Conservation (phyloP, 768 basidiomycete genomes). For the Amylocystis lapponica region DNA sequence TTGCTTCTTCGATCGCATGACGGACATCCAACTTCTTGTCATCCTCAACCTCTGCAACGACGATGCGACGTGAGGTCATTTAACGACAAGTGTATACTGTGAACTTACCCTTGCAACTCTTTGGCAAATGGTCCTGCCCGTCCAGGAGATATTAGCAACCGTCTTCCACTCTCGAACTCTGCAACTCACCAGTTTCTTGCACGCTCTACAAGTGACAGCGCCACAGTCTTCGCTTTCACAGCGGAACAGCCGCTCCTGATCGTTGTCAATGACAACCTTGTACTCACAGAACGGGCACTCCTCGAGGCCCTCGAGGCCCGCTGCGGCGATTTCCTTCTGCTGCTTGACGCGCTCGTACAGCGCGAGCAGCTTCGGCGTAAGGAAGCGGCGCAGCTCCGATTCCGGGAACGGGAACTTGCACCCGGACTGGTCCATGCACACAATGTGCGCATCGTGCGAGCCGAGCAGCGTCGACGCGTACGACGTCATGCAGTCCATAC, state of each 20-base stretch:
- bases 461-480: slow-evolving; percentile 68
- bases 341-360: slow-evolving; percentile 74
- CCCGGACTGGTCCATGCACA: slow-evolving; percentile 80
- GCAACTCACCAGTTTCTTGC: slow-evolving; percentile 60
- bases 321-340: slow-evolving; percentile 73
- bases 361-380: slow-evolving; percentile 58
- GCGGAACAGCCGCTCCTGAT: slow-evolving; percentile 34
- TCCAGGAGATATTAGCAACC: neutral
- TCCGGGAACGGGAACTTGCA: slow-evolving; percentile 65
- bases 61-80: too few species aligned
- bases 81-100: too few species aligned
- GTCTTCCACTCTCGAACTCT: neutral
- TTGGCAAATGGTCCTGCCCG: slow-evolving; percentile 74
- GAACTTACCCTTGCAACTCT: slow-evolving; percentile 67
- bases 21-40: slow-evolving; percentile 70
- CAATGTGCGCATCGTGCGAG: slow-evolving; percentile 51
- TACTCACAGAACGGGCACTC: slow-evolving; percentile 92
- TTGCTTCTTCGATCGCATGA: slow-evolving; percentile 86
- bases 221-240: slow-evolving; percentile 62
- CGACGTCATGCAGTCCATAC: slow-evolving; percentile 58
- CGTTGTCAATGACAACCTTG: slow-evolving; percentile 55
- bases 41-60: slow-evolving; percentile 61
- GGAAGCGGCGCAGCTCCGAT: slow-evolving; percentile 62
- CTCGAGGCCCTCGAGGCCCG: slow-evolving; percentile 74
- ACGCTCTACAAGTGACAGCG: slow-evolving; percentile 71